Conservation (phyloP, 2,329 filamentous ascomycete species). For the Chaetomiaceae sp. region DNA sequence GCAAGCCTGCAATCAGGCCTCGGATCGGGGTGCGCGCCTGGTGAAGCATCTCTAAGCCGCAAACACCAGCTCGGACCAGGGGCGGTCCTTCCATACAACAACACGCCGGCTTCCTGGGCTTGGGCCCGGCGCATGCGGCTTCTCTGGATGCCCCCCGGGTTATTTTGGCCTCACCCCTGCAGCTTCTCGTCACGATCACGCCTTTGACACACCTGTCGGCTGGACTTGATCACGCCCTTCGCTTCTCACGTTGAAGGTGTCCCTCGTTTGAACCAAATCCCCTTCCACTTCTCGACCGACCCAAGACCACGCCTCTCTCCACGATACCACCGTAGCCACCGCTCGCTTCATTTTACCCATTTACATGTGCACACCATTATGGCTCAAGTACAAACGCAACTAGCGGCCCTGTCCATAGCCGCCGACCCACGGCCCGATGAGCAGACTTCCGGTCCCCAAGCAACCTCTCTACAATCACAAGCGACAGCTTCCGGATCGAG, state of each 20-base stretch:
- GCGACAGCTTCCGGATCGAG: slow-evolving; percentile 31
- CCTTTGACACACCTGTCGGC: too few species aligned
- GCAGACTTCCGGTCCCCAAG: slow-evolving; percentile 21
- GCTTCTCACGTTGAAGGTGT: slow-evolving; percentile 16
- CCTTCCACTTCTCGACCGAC: slow-evolving; percentile 9
- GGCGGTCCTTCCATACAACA: background rate
- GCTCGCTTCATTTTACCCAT: slow-evolving; percentile 4
- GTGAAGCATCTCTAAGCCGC: slow-evolving; percentile 6
- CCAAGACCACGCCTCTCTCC: background rate
- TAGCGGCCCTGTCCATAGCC: slow-evolving; percentile 21
- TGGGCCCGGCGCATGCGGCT: slow-evolving; percentile 3
- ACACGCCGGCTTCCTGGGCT: background rate
- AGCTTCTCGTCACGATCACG: too few species aligned
- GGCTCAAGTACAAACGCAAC: slow-evolving; percentile 25
- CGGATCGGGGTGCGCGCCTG: slow-evolving; percentile 6
- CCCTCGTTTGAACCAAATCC: slow-evolving; percentile 20
- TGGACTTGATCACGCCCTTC: too few species aligned
- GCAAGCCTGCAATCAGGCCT: background rate
- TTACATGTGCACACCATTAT: slow-evolving; percentile 20
- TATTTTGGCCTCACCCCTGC: background rate
- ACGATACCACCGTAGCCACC: background rate
- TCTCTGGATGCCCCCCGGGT: too few species aligned
- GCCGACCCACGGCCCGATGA: slow-evolving; percentile 16
- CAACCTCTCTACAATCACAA: slow-evolving; percentile 29
- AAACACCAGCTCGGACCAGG: background rate